Percentiles rank a stretch among this genome's conserved stretches.
Conservation (phyloP, 2,329 filamentous ascomycete species). For the Curvularia eragrostidis region DNA sequence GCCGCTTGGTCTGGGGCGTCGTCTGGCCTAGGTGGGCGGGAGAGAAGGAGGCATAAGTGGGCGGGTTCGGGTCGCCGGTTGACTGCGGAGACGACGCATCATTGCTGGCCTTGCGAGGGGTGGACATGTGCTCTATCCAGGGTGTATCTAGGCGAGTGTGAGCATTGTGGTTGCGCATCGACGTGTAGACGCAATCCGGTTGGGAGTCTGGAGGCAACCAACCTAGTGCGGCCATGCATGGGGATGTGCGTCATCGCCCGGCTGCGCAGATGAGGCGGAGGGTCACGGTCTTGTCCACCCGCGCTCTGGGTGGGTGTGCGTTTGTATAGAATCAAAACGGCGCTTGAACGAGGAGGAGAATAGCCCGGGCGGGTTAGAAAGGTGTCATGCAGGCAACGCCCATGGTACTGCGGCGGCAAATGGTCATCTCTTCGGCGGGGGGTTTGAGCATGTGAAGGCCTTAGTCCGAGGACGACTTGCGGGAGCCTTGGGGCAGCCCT, state of each 20-base stretch:
- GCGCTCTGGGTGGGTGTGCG: slow-evolving; percentile 7
- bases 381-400: slow-evolving; percentile 17
- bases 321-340: neutral
- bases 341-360: neutral
- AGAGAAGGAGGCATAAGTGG: slow-evolving; percentile 89
- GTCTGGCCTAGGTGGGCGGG: slow-evolving; percentile 77
- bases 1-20: slow-evolving; percentile 73
- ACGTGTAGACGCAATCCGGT: slow-evolving; percentile 12
- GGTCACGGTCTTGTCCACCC: slow-evolving; percentile 26
- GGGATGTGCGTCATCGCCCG: slow-evolving; percentile 47
- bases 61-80: slow-evolving; percentile 58
- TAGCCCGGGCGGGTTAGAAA: neutral
- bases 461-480: slow-evolving; percentile 26
- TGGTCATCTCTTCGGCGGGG: slow-evolving; percentile 25
- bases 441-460: slow-evolving; percentile 38
- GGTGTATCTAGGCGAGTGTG: slow-evolving; percentile 47
- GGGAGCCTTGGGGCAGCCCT: slow-evolving; percentile 12
- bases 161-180: slow-evolving; percentile 34
- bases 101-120: slow-evolving; percentile 44
- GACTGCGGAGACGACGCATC: slow-evolving; percentile 49
- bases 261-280: slow-evolving; percentile 33
- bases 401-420: slow-evolving; percentile 23
- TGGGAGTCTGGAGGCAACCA: slow-evolving; percentile 31
- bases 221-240: slow-evolving; percentile 55
- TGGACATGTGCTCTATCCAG: slow-evolving; percentile 53